These are phyloP conservation scores for Eucalyptus lansdowneana DNA, from an alignment of 345 rosid species.

Conservation along the genomic window DNA sequence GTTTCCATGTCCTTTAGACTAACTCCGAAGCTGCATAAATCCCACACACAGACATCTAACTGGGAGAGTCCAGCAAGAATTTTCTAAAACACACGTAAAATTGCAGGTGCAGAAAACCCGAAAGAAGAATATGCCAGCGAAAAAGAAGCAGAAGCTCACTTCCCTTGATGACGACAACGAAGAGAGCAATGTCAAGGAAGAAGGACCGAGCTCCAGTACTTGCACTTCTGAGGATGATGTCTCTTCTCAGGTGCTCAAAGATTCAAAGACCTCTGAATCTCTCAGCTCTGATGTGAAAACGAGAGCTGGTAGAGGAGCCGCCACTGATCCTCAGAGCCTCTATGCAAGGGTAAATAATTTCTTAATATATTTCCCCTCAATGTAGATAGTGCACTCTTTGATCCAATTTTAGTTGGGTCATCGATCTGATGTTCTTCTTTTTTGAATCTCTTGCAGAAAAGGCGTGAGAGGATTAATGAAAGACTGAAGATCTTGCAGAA, in stretches of 20 bases:
- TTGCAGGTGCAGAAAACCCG: conserved; percentile 7
- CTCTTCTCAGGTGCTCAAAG: conserved; percentile 27
- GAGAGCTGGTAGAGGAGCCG: conserved; percentile 74
- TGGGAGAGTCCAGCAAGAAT: background rate
- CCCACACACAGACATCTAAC: background rate
- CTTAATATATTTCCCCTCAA: background rate
- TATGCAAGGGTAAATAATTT: conserved; percentile 61
- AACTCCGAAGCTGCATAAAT: background rate
- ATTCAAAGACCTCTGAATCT: conserved; percentile 12
- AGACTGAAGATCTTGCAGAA: conserved; percentile 62
- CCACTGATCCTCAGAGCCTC: conserved; percentile 94
- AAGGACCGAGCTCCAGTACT: conserved; percentile 38
- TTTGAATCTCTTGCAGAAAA: conserved; percentile 34
- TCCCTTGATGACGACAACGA: conserved; percentile 17
- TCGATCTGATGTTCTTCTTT: background rate
- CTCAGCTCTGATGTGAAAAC: conserved; percentile 44
- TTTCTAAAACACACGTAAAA: background rate
- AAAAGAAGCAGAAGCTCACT: conserved; percentile 25
- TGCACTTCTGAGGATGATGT: conserved; percentile 57
- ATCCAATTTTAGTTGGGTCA: background rate
- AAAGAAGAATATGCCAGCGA: conserved; percentile 10
- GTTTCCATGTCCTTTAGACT: background rate
- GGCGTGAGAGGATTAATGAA: conserved; percentile 86
- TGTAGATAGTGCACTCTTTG: background rate
- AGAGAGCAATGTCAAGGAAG: conserved; percentile 21